Evolutionary conservation across 176 grass and related monocot species (phyloP), one percentile per base, ranked within the genome.

Genomic region (Oryza longistaminata): DNA sequence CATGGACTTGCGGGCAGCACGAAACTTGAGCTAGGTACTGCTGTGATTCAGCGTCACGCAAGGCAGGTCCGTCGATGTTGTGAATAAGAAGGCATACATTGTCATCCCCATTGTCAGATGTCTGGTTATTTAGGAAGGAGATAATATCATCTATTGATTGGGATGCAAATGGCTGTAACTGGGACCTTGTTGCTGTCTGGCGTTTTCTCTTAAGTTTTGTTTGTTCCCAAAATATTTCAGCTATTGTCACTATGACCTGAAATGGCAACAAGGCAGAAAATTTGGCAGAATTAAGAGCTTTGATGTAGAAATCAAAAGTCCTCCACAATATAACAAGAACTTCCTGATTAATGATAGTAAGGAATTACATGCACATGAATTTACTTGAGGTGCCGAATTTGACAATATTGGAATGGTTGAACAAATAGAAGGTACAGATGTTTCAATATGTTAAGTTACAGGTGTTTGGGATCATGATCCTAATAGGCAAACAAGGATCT

Each of bases 21-120:
- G 96, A 87, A 83, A 98, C 31, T 75, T 77, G 90, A 26, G 96
- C 91, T 81, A 95, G 93, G 75, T 81, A 91, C 39, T 95, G 96
- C 49, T 98, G 96, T 64, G 93, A 89, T 84, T 98, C 93, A 75
- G 88, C 74, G 29, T 95, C 91, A 68, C 91, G 91, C 80, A 98
- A 75, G 53, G 91, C 87, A 89, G 96, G 96, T 60, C 96, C 96
- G 42, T 98, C 93, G n/a, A 92, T 93, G 77, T 94, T 89, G 85
- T 98, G 96, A 79, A 98, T 89, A 69, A 98, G 87, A 79, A 92
- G 80, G 79, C 93, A 98, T 31, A 92, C 33, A 3, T 73, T 70
- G 66, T 85, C 60, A 27, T 83, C 81, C 60, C 73, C 78, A 5
- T 92, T 83, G 70, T 88, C 64, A 1, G 91, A 79, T 84, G 83